These are phyloP conservation scores for Blumeria hordei DNA, from an alignment of 2,329 filamentous ascomycete species.

Conservation along the genomic window DNA sequence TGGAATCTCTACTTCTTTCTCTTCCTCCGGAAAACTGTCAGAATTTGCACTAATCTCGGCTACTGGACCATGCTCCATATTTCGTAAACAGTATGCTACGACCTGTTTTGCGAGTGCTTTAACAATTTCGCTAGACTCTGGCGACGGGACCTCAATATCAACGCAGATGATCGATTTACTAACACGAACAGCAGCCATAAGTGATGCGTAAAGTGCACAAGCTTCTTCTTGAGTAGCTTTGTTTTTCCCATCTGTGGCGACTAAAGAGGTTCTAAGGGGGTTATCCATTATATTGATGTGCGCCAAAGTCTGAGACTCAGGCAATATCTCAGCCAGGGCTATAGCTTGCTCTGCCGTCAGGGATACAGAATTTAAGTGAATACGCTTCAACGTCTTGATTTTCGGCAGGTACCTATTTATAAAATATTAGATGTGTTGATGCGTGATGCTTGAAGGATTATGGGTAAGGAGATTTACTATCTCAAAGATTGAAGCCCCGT, in stretches of 20 bases:
- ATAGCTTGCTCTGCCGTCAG: constrained; percentile 77
- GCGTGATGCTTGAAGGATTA: neutral
- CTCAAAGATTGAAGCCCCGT: no score
- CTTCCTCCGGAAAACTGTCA: constrained; percentile 11
- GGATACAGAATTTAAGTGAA: constrained; percentile 67
- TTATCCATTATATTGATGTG: constrained; percentile 81
- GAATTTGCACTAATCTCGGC: constrained; percentile 24
- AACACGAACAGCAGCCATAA: constrained; percentile 68
- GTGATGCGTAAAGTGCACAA: constrained; percentile 74
- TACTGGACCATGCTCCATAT: constrained; percentile 60
- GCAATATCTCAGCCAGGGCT: constrained; percentile 68
- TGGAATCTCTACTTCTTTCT: constrained; percentile 39
- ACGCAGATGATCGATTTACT: constrained; percentile 68
- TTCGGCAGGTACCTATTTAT: constrained; percentile 45
- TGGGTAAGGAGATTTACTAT: neutral
- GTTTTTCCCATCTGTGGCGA: constrained; percentile 37
- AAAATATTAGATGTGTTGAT: neutral
- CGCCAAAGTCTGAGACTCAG: constrained; percentile 57
- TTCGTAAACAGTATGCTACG: constrained; percentile 80
- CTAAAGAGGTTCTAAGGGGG: constrained; percentile 41
- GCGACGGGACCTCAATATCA: constrained; percentile 69
- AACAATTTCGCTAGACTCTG: constrained; percentile 68
- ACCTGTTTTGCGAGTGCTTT: constrained; percentile 83
- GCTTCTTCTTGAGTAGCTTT: constrained; percentile 76
- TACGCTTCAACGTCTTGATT: constrained; percentile 51